Percentiles rank a stretch among this genome's conserved stretches.
These are phyloP conservation scores for Yarrowia osloensis DNA, from an alignment of 805 yeast genomes.

Conservation along the genomic window DNA sequence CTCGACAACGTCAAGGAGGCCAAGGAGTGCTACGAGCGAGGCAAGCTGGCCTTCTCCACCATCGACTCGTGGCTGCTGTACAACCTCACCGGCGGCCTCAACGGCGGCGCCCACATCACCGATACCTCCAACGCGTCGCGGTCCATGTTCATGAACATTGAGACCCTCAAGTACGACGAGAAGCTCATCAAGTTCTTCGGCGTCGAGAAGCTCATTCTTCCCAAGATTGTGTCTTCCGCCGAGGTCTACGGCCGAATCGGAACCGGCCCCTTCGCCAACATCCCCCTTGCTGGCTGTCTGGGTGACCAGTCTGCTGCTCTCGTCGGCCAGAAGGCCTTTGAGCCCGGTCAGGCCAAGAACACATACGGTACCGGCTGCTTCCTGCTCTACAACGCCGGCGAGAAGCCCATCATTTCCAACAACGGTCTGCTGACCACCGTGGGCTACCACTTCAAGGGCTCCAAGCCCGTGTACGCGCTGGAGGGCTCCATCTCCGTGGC, in stretches of 20 bases:
- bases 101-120: constrained; percentile 67
- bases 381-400: constrained; percentile 84
- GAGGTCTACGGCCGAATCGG: constrained; percentile 73
- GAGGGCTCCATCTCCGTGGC: constrained; percentile 98
- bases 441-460: constrained; percentile 83
- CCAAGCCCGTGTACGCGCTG: constrained; percentile 78
- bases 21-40: constrained; percentile 66
- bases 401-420: constrained; percentile 63
- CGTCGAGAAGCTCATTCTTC: constrained; percentile 70
- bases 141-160: constrained; percentile 84
- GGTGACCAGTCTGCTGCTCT: constrained; percentile 95
- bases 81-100: constrained; percentile 62
- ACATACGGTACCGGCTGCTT: constrained; percentile 97
- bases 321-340: constrained; percentile 87
- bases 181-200: constrained; percentile 77
- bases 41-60: constrained; percentile 88
- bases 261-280: constrained; percentile 52
- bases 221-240: constrained; percentile 76
- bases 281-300: constrained; percentile 84
- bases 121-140: constrained; percentile 92
- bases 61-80: constrained; percentile 93
- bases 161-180: constrained; percentile 72
- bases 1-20: constrained; percentile 74
- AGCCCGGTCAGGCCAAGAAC: constrained; percentile 85
- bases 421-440: constrained; percentile 88